A percentile compares a stretch with the other conserved stretches of the same genome.
phyloP scores from a whole-genome alignment of 331 rosid genomes.

The Prunus yedoensis region DNA sequence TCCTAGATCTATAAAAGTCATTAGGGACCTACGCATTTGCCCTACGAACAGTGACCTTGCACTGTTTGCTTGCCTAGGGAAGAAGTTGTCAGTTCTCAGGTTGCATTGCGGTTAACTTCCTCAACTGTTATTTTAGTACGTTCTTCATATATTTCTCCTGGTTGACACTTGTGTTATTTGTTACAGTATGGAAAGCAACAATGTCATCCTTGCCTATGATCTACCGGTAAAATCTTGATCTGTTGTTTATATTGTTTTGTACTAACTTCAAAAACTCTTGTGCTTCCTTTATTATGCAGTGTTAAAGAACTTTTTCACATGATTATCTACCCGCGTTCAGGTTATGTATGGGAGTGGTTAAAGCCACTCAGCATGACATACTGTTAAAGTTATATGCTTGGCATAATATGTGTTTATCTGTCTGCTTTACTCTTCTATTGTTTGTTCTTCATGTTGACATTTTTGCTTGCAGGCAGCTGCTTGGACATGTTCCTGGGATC shows the following conservation, averaged over 20 bases:
- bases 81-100: constrained; percentile 83
- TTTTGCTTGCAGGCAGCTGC: constrained; percentile 63
- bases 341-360: neutral
- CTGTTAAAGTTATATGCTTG: neutral
- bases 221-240: constrained; percentile 55
- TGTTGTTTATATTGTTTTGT: neutral
- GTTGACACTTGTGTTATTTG: constrained; percentile 30
- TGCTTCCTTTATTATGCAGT: neutral
- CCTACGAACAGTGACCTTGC: constrained; percentile 56
- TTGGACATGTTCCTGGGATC: constrained; percentile 97
- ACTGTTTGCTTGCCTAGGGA: constrained; percentile 66
- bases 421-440: neutral
- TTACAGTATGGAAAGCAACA: constrained; percentile 71
- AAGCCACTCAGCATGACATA: neutral
- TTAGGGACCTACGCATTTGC: constrained; percentile 72
- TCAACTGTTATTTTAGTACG: constrained; percentile 14
- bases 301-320: no score
- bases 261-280: neutral
- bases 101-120: constrained; percentile 21
- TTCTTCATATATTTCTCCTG: neutral
- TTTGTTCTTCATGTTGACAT: constrained; percentile 9
- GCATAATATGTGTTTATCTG: neutral
- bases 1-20: constrained; percentile 49
- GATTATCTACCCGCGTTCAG: neutral
- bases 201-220: constrained; percentile 59